Percentiles rank a stretch among this genome's conserved stretches.
phyloP scores from a whole-genome alignment of 192 early-diverging fungal genomes.

The Linnemannia exigua region DNA sequence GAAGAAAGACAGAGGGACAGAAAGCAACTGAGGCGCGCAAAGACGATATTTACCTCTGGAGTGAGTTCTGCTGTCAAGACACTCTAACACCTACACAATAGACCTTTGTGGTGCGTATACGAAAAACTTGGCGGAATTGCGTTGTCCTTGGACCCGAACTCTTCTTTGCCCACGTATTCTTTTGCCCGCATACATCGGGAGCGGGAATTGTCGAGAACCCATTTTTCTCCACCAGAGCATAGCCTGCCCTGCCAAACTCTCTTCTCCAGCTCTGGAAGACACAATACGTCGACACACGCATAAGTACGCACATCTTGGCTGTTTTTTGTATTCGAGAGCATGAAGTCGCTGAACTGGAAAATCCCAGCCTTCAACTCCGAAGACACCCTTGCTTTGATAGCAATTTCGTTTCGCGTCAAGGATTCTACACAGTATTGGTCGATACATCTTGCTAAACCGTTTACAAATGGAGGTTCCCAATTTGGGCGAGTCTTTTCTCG shows the following conservation, averaged over 20 bases:
- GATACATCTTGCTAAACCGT: constrained; percentile 22
- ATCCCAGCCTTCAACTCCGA: constrained; percentile 18
- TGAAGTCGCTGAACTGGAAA: constrained; percentile 27
- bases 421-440: constrained; percentile 3
- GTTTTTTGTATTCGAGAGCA: constrained; percentile 21
- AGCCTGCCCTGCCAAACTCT: constrained; percentile 22
- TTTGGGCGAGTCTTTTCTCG: neutral
- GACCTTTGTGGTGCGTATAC: constrained; percentile 11
- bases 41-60: constrained; percentile 1
- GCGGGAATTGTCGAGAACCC: constrained; percentile 30
- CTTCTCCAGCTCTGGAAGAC: constrained; percentile 31
- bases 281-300: constrained; percentile 34
- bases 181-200: constrained; percentile 17
- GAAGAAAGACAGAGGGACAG: neutral
- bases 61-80: constrained; percentile 8
- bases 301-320: constrained; percentile 21
- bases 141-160: constrained; percentile 3
- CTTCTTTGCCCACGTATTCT: constrained; percentile 1
- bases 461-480: constrained; percentile 17
- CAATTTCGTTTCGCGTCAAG: constrained; percentile 28
- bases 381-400: constrained; percentile 22
- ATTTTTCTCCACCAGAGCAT: constrained; percentile 21
- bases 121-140: constrained; percentile 13
- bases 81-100: constrained; percentile 14
- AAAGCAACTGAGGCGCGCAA: neutral